A percentile compares a stretch with the other conserved stretches of the same genome.
These are phyloP conservation scores for Margaritispora aquatica DNA, from an alignment of 495 filamentous ascomycete species.

Conservation along the genomic window DNA sequence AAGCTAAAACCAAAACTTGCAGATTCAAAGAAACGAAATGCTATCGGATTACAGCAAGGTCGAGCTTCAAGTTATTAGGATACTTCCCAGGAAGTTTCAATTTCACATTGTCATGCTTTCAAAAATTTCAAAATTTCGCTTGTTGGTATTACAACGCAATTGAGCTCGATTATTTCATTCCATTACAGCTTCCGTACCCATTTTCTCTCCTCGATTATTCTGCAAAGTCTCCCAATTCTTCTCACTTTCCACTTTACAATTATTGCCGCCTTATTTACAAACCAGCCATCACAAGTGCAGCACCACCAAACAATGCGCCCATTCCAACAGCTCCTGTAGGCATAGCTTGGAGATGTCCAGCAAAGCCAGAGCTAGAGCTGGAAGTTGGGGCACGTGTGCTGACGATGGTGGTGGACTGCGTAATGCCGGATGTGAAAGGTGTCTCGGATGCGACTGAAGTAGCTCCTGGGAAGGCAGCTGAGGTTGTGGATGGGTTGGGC, in stretches of 20 bases:
- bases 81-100: no score
- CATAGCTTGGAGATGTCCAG: slow-evolving; percentile 21
- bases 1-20: no score
- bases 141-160: no score
- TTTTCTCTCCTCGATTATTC: not conserved
- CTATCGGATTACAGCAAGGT: no score
- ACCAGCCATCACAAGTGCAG: not conserved
- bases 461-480: slow-evolving; percentile 44
- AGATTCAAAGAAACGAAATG: no score
- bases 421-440: slow-evolving; percentile 40
- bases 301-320: slow-evolving; percentile 29
- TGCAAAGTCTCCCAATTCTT: not conserved
- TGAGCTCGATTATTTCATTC: not conserved
- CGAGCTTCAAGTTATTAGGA: no score
- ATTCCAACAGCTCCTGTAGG: slow-evolving; percentile 27
- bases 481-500: slow-evolving; percentile 39
- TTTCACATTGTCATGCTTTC: no score
- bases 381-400: slow-evolving; percentile 16
- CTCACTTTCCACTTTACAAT: not conserved
- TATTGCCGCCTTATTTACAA: not conserved
- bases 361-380: slow-evolving; percentile 26
- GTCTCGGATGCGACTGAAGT: slow-evolving; percentile 33
- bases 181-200: not conserved
- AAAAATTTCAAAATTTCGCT: no score
- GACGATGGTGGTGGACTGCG: slow-evolving; percentile 27